phyloP scores from a whole-genome alignment of 2,329 filamentous ascomycete species.

The Fusarium paranaense region DNA sequence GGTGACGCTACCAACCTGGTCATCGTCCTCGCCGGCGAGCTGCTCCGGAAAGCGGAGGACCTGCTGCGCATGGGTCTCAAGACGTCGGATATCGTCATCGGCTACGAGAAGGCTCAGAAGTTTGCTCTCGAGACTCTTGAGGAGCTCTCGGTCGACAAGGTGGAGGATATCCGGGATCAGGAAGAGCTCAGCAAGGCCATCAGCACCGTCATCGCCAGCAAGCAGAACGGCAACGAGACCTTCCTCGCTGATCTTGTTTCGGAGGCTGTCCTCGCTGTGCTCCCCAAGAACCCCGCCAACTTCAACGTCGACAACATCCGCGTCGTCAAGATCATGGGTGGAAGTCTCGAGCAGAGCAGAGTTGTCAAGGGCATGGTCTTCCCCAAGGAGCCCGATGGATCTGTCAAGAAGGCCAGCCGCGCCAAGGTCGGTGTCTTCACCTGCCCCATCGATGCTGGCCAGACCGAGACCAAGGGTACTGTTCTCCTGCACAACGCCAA shows the following conservation, averaged over 20 bases:
- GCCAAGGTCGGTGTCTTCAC: conserved; percentile 98
- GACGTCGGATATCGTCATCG: conserved; percentile 95
- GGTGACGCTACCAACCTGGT: conserved; percentile 98
- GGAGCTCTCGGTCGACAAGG: conserved; percentile 90
- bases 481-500: conserved; percentile 96
- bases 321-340: conserved; percentile 99
- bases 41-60: conserved; percentile 97
- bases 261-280: conserved; percentile 84
- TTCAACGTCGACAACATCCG: conserved; percentile 99
- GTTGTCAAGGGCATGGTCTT: conserved; percentile 99
- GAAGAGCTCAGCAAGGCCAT: conserved; percentile 94
- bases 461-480: conserved; percentile 99
- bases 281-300: conserved; percentile 94
- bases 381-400: conserved; percentile 91
- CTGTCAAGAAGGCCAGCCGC: conserved; percentile 88
- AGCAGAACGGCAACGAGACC: conserved; percentile 95
- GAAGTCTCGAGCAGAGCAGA: conserved; percentile 90
- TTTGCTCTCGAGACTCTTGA: conserved; percentile 88
- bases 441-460: conserved; percentile 93
- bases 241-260: conserved; percentile 88
- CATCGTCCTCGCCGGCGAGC: conserved; percentile 93
- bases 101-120: conserved; percentile 94
- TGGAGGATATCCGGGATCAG: conserved; percentile 83
- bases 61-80: conserved; percentile 96
- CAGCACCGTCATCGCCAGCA: conserved; percentile 93